Base-by-base conservation (phyloP, 805 yeast species). In the Metschnikowia proteae region DNA sequence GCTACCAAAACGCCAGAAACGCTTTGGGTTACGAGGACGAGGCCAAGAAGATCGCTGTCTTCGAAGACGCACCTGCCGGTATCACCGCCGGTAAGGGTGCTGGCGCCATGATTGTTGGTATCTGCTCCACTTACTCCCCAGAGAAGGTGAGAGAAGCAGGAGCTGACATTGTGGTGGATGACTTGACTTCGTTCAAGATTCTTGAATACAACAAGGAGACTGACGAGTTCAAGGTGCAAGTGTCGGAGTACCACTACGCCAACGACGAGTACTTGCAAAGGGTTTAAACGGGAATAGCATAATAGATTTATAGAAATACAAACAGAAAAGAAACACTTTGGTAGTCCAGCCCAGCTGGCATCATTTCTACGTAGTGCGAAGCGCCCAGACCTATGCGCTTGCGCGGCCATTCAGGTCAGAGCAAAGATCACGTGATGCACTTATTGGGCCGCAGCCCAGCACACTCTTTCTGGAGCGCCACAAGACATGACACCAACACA, bases 1-100 rank as follows among this genome's bases (percentile, higher is more conserved):
- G 95, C 47, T 88, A 88, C 73, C 73, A 78, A 55, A 64, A 71
- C 62, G 88, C 88, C 52, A 74, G 79, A 65, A 60, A 69, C 50
- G 57, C 74, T 37, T 67, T 76, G 55, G 76, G 78, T 27, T 73
- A 69, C 57, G 67, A 67, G 49, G 52, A 59, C 32, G 59, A 53
- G 7, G 48, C 64, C 29, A 64, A 68, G 56, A 71, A 71, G 59
- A 75, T 70, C 47, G 83, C 87, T 38, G 90, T 85, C 44, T 88
- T 88, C 62, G 96, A 88, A 71, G 96, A 88, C 64, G 95, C 96
- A 40, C 92, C 90, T 50, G 91, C 94, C 43, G 96, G 96, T 63
- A 81, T 87, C 54, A 70, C 79, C 59, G 92, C 96, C 35, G 96
- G 95, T 62, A 81, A 82, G 63, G 86, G 78, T 48, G 91, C 94